Percentiles rank a stretch among this genome's conserved stretches.
Conservation (phyloP, 2,329 filamentous ascomycete species). For the Leptosphaerulina australis region DNA sequence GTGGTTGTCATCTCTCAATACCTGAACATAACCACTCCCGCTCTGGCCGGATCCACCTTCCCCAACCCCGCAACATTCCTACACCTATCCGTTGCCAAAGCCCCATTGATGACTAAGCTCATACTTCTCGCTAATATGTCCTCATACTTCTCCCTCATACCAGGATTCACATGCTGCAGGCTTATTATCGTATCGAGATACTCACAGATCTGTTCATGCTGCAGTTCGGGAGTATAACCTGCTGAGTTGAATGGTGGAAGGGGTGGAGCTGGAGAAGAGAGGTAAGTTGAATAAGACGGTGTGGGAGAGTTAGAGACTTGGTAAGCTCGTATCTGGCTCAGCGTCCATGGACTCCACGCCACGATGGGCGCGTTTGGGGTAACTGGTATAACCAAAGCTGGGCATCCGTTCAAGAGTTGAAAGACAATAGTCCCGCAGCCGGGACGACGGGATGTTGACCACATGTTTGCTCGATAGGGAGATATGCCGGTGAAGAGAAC, state of each 20-base stretch:
- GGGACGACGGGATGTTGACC: conserved; percentile 47
- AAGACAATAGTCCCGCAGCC: conserved; percentile 47
- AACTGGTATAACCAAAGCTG: conserved; percentile 47
- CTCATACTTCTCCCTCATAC: conserved; percentile 37
- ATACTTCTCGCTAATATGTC: conserved; percentile 42
- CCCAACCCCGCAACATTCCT: conserved; percentile 19
- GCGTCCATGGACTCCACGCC: conserved; percentile 46
- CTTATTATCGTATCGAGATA: conserved; percentile 42
- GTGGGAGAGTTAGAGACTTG: too few species aligned
- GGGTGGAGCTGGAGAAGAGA: too few species aligned
- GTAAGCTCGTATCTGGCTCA: conserved; percentile 40
- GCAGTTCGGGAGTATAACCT: too few species aligned
- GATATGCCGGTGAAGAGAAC: conserved; percentile 49
- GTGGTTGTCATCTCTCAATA: conserved; percentile 32
- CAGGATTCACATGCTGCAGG: conserved; percentile 30
- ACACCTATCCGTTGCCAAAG: conserved; percentile 37
- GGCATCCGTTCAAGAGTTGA: conserved; percentile 47
- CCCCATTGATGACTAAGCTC: conserved; percentile 49
- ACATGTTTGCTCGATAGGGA: conserved; percentile 45
- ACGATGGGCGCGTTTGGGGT: conserved; percentile 35
- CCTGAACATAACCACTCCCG: conserved; percentile 48
- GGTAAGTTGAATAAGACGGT: too few species aligned
- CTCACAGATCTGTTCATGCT: conserved; percentile 47
- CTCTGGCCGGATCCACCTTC: conserved; percentile 45
- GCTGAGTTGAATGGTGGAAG: too few species aligned